Evolutionary conservation across 2,329 filamentous ascomycete species (phyloP).

Genomic region (Talaromyces sp.): DNA sequence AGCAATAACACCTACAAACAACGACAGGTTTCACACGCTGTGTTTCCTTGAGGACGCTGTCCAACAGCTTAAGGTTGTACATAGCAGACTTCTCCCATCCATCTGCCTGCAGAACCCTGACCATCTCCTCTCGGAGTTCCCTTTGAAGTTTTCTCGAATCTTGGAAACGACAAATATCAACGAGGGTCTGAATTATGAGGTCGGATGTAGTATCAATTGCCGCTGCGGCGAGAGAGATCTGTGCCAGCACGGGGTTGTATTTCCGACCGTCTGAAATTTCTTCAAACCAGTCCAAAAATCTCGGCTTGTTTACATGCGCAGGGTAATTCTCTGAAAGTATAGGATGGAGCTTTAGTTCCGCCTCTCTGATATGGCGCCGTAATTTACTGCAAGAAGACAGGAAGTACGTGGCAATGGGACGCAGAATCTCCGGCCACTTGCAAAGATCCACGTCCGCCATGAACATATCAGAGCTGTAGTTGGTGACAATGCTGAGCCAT

Average conservation of each 20-base stretch:
- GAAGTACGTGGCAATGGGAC: not conserved
- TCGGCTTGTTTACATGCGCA: not conserved
- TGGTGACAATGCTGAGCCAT: not conserved
- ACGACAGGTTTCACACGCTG: constrained; percentile 19
- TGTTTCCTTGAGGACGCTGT: constrained; percentile 24
- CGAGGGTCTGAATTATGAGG: not conserved
- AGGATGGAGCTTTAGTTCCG: not conserved
- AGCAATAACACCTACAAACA: constrained; percentile 16
- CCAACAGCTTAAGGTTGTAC: constrained; percentile 19
- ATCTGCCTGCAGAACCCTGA: not conserved
- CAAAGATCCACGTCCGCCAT: not conserved
- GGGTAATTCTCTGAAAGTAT: not conserved
- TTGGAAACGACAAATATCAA: not conserved
- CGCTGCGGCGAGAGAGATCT: constrained; percentile 18
- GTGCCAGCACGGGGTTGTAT: constrained; percentile 18
- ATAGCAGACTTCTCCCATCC: not conserved
- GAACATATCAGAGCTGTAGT: not conserved
- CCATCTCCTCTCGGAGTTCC: not conserved
- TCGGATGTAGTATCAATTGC: constrained; percentile 14
- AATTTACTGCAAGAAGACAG: not conserved
- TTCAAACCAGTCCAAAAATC: constrained; percentile 14
- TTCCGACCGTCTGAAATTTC: constrained; percentile 17
- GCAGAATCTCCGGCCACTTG: not conserved
- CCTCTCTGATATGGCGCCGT: not conserved
- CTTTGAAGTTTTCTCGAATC: not conserved